These are phyloP conservation scores for Ampelomyces quisqualis DNA, from an alignment of 2,329 filamentous ascomycete species.

Conservation along the genomic window DNA sequence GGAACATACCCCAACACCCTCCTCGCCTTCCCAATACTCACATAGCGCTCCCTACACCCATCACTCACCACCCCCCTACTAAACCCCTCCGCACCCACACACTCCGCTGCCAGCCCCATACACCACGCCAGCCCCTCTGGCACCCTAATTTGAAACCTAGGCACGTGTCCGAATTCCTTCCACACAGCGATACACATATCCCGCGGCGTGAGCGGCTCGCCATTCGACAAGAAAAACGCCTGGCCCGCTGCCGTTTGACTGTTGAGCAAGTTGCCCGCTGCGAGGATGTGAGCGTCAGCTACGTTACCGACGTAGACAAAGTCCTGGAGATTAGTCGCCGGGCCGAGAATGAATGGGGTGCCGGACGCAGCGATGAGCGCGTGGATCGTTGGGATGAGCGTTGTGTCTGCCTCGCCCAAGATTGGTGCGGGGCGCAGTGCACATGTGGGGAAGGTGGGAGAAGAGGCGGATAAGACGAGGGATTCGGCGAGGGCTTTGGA, in stretches of 20 bases:
- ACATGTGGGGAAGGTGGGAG: constrained; percentile 67
- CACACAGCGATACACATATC: constrained; percentile 81
- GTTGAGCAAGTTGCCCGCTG: constrained; percentile 69
- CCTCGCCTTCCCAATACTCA: constrained; percentile 19
- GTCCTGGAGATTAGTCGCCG: constrained; percentile 69
- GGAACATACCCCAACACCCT: constrained; percentile 4
- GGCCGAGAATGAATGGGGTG: constrained; percentile 77
- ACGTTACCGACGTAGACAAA: constrained; percentile 70
- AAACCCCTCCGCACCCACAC: constrained; percentile 48
- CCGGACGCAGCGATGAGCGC: constrained; percentile 67
- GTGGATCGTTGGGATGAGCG: constrained; percentile 72
- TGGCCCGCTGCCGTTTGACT: constrained; percentile 67
- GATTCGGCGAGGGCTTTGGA: constrained; percentile 87
- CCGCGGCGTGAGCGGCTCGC: constrained; percentile 86
- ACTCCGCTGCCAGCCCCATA: constrained; percentile 51
- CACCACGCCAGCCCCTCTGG: constrained; percentile 53
- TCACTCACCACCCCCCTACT: constrained; percentile 58
- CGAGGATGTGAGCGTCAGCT: constrained; percentile 79
- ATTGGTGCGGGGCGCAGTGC: constrained; percentile 85
- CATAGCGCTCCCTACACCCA: constrained; percentile 56
- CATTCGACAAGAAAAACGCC: constrained; percentile 88
- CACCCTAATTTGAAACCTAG: constrained; percentile 51
- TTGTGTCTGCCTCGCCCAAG: constrained; percentile 84
- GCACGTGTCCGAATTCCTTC: constrained; percentile 59
- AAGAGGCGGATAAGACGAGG: constrained; percentile 75